phyloP scores from a whole-genome alignment of 306 rosid genomes.

The Vigna reflexopilosa region DNA sequence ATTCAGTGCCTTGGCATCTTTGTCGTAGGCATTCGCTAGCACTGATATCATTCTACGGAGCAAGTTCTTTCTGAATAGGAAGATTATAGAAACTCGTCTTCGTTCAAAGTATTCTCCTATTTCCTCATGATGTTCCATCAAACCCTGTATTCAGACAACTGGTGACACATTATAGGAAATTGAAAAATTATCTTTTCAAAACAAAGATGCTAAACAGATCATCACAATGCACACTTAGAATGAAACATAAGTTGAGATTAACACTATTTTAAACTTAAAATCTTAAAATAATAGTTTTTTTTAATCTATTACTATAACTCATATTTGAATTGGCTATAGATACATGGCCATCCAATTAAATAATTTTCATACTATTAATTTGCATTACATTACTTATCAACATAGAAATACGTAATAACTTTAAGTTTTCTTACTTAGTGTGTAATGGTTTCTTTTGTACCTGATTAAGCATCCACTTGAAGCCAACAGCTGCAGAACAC shows the following conservation, averaged over 20 bases:
- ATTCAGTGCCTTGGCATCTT: constrained; percentile 61
- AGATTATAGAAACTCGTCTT: constrained; percentile 59
- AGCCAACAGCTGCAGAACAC: constrained; percentile 20
- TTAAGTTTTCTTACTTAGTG: background rate
- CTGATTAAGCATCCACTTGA: constrained; percentile 29
- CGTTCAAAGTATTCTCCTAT: constrained; percentile 61
- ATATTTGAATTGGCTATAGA: no score
- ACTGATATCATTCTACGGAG: constrained; percentile 73
- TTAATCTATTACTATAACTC: no score
- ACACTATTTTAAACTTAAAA: no score
- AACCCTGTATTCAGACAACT: constrained; percentile 43
- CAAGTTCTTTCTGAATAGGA: constrained; percentile 69
- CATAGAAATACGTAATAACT: no score
- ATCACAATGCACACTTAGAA: no score
- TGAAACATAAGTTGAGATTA: no score
- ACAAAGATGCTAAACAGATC: no score
- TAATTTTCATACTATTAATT: no score
- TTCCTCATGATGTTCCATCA: constrained; percentile 60
- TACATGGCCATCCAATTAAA: no score
- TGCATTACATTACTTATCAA: no score
- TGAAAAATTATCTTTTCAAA: background rate
- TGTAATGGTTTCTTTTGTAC: background rate
- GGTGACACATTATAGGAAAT: background rate
- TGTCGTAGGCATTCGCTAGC: constrained; percentile 67
- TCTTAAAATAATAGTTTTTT: no score